Conservation (phyloP, 331 rosid species). For the Telfairia occidentalis region DNA sequence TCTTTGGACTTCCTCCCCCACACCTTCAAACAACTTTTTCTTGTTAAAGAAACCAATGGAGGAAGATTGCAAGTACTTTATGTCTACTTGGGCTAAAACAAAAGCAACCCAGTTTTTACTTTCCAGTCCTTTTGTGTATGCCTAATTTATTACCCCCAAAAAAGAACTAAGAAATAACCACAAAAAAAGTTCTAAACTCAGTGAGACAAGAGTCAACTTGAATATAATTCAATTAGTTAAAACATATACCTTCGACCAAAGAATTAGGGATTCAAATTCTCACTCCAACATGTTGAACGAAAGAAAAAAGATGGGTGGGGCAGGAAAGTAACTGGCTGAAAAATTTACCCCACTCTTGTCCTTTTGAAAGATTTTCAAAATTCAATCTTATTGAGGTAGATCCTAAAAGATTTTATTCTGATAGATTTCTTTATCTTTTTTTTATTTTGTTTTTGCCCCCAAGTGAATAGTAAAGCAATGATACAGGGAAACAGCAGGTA, state of each 20-base stretch:
- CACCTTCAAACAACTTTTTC: slow-evolving; percentile 8
- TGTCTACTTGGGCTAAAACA: slow-evolving; percentile 15
- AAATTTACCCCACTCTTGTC: background rate
- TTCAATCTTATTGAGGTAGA: slow-evolving; percentile 43
- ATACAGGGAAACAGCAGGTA: slow-evolving; percentile 1
- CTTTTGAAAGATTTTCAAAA: background rate
- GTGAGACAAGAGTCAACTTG: too few relatives aligned
- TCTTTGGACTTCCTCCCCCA: slow-evolving; percentile 25
- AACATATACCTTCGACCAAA: too few relatives aligned
- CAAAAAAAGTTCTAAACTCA: too few relatives aligned
- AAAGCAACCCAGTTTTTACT: slow-evolving; percentile 10
- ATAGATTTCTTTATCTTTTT: background rate
- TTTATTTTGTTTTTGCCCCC: background rate
- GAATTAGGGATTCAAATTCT: too few relatives aligned
- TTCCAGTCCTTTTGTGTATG: slow-evolving; percentile 2
- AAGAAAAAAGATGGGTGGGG: too few relatives aligned
- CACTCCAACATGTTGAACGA: too few relatives aligned
- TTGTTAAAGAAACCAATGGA: slow-evolving; percentile 25
- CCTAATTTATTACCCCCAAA: background rate
- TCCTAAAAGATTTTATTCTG: slow-evolving; percentile 27
- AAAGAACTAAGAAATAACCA: too few relatives aligned
- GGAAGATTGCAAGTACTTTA: slow-evolving; percentile 17
- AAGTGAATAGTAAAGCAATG: slow-evolving; percentile 13
- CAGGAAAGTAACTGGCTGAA: slow-evolving; percentile 7
- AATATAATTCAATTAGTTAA: too few relatives aligned